Evolutionary conservation across 2,329 filamentous ascomycete genomes (phyloP), one percentile per base, ranked within the genome.

Genomic region (Penicillium sp.): DNA sequence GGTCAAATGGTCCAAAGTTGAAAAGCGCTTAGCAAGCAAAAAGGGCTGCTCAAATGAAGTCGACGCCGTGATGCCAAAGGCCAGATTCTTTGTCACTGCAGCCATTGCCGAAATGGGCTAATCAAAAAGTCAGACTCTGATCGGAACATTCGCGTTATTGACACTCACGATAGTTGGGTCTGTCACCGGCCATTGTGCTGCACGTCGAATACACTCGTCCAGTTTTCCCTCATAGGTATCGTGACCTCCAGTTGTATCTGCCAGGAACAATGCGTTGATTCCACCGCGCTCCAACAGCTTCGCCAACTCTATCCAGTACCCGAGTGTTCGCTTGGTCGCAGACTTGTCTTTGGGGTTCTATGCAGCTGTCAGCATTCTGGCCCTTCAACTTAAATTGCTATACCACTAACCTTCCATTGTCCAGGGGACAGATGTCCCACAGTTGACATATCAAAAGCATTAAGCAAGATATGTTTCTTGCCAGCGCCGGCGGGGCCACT

Each of bases 381-480:
- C 33, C 7, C 21, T 49, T 17, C 41, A 21, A 5, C 12, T 42
- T 36, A 7, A 44, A 19, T 49, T 57, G 63, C 23, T 12, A 31
- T 27, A 59, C 71, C 58, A 33, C 31, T 33, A 49, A 83, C 83
- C 75, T 86, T 88, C 86, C 86, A 89, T 73, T 88, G 86, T 0
- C 86, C 86, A 0, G 85, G 85, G 0, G 83, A 85, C 35, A 89
- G 68, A 68, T 89, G 86, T 2, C 85, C 85, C 6, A 87, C 79
- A 0, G 85, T 87, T 2, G 79, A 84, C 84, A 87, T 87, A 58
- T 87, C 85, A 62, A 88, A 87, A 3, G 85, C 85, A 74, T 87
- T 88, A 47, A 88, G 75, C 6, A 87, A 67, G 15, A 87, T 86
- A 27, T 82, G 78, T 63, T 83, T 84, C 67, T 80, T 82, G 31